Percentiles rank a stretch among this genome's conserved stretches.
phyloP scores from a whole-genome alignment of 179 eudicot genomes.

The Vitellaria paradoxa region DNA sequence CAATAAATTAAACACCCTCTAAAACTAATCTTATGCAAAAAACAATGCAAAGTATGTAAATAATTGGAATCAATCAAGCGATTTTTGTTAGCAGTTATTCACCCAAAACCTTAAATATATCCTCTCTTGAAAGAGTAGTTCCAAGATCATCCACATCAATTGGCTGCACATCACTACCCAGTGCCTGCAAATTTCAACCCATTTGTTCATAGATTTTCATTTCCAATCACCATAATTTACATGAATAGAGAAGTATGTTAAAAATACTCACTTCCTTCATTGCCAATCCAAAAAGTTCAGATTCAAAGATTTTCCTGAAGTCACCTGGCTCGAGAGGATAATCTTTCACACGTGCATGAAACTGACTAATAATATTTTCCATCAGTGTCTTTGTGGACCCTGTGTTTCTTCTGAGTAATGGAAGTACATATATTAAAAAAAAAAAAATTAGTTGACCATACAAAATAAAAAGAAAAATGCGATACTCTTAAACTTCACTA shows the following conservation, averaged over 20 bases:
- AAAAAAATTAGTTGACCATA: background rate
- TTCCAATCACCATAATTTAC: background rate
- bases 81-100: too few relatives aligned
- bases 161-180: constrained; percentile 60
- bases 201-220: background rate
- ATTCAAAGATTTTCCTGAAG: constrained; percentile 58
- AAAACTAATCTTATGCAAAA: too few relatives aligned
- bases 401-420: constrained; percentile 52
- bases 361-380: constrained; percentile 33
- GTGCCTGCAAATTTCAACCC: constrained; percentile 33
- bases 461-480: background rate
- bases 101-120: constrained; percentile 52
- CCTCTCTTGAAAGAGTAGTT: constrained; percentile 49
- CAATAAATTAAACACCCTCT: too few relatives aligned
- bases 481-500: background rate
- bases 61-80: too few relatives aligned
- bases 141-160: constrained; percentile 65
- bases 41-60: too few relatives aligned
- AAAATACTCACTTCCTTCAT: constrained; percentile 56
- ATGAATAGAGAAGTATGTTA: background rate
- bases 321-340: constrained; percentile 45
- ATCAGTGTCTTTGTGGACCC: constrained; percentile 61
- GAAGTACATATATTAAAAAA: too few relatives aligned
- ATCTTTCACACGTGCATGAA: constrained; percentile 33
- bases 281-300: constrained; percentile 70